Base-by-base conservation (phyloP, 73 alveolate species). In the Paramecium sexaurelia region DNA sequence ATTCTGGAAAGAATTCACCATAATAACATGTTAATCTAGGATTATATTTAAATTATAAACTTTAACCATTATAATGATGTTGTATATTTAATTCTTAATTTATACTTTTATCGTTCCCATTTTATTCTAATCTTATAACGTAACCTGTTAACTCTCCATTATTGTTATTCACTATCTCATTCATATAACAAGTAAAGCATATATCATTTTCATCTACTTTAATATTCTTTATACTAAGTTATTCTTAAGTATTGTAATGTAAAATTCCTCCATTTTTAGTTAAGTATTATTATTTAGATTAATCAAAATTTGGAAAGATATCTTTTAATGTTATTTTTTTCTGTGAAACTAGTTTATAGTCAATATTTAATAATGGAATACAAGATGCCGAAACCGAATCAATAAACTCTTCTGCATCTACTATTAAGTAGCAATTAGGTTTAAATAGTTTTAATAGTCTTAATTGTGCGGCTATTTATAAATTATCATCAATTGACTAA, bases 301-400 rank as follows among this genome's bases (percentile, higher is more conserved):
- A 15, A 37, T 11, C 15, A 36, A 86, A 33, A 32, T 32, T 19
- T n/a, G 93, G 93, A 36, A 75, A 71, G n/a, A 86, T 19, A 5
- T 86, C 88, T 15, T 33, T 20, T n/a, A 86, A 33, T 17, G n/a
- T 39, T 32, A 85, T 66, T 17, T 67, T 86, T 8, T 29, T 69
- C 7, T 71, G 27, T 10, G 75, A 61, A 10, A 86, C 36, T 39
- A n/a, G 33, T 61, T 86, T 86, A 6, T 37, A 39, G 22, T 86
- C 93, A 33, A 86, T 33, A 7, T 86, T 66, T 56, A 86, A 86
- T 6, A 86, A 61, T 20, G 75, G 26, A 17, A 86, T 47, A 22
- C 93, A 56, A 2, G 66, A 57, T 24, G 87, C 41, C 1, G 93
- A 86, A 35, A 86, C 10, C n/a, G 83, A 75, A 47, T 86, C 93